Conservation (phyloP, 805 yeast genomes). For the Spathaspora gorwiae region DNA sequence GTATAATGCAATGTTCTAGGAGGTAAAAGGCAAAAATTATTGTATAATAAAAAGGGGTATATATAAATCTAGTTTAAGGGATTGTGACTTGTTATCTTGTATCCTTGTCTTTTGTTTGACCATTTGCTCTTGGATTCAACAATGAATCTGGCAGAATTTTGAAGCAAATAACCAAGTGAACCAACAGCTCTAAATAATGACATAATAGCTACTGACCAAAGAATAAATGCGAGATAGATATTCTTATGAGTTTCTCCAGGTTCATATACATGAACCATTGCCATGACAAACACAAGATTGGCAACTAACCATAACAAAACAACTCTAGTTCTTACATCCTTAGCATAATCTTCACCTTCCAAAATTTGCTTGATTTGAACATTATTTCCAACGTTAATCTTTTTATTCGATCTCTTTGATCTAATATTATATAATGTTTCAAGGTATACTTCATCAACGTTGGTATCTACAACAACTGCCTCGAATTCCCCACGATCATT, state of each 20-base stretch:
- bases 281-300: conserved; percentile 77
- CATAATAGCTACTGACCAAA: conserved; percentile 89
- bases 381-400: conserved; percentile 34
- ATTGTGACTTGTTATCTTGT: conserved; percentile 29
- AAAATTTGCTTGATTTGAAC: conserved; percentile 16
- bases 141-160: conserved; percentile 29
- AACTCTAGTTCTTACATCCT: conserved; percentile 91
- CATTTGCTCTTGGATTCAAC: conserved; percentile 39
- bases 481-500: conserved; percentile 75
- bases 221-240: conserved; percentile 73
- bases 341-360: conserved; percentile 78
- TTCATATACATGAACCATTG: conserved; percentile 76
- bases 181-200: conserved; percentile 82
- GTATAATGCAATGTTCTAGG: neutral
- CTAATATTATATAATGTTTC: conserved; percentile 70
- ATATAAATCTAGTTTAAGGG: conserved; percentile 19
- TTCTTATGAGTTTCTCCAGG: conserved; percentile 58
- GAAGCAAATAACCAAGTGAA: conserved; percentile 62
- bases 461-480: conserved; percentile 77
- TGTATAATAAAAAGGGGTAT: neutral
- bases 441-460: conserved; percentile 78
- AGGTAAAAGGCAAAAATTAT: neutral
- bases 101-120: conserved; percentile 37
- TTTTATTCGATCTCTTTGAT: conserved; percentile 60
- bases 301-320: conserved; percentile 92